phyloP scores from a whole-genome alignment of 768 basidiomycete genomes.

The Neoboletus magnificus region DNA sequence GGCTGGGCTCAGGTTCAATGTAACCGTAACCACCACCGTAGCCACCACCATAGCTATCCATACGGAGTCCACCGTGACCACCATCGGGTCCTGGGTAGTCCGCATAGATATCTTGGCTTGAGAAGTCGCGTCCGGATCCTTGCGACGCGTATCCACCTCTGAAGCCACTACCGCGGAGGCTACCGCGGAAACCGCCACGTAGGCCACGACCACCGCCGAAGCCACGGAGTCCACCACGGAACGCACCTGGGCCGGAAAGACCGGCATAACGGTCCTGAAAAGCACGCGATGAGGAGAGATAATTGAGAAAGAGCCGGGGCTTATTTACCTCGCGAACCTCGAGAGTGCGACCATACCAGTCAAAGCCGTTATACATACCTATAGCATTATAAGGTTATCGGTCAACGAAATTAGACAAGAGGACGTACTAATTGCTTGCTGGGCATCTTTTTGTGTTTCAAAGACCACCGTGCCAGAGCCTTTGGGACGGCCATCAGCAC shows the following conservation, averaged over 20 bases:
- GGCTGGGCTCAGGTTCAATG: conserved; percentile 76
- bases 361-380: conserved; percentile 97
- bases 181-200: conserved; percentile 30
- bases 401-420: not conserved
- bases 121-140: conserved; percentile 65
- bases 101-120: conserved; percentile 86
- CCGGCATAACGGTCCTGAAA: conserved; percentile 84
- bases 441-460: conserved; percentile 85
- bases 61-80: conserved; percentile 33
- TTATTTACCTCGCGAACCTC: conserved; percentile 87
- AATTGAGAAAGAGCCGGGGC: not conserved
- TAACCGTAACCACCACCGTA: conserved; percentile 39
- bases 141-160: conserved; percentile 53
- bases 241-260: conserved; percentile 61
- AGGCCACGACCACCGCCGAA: conserved; percentile 41
- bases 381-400: conserved; percentile 1
- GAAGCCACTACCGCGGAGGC: conserved; percentile 56
- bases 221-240: conserved; percentile 57
- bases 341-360: conserved; percentile 93
- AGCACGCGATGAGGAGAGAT: not conserved
- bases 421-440: conserved; percentile 82
- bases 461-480: conserved; percentile 98
- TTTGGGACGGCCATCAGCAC: conserved; percentile 88
- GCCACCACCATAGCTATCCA: conserved; percentile 39
- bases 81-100: conserved; percentile 87